Conservation (phyloP, 2,329 filamentous ascomycete species). For the Shiraia bambusicola region DNA sequence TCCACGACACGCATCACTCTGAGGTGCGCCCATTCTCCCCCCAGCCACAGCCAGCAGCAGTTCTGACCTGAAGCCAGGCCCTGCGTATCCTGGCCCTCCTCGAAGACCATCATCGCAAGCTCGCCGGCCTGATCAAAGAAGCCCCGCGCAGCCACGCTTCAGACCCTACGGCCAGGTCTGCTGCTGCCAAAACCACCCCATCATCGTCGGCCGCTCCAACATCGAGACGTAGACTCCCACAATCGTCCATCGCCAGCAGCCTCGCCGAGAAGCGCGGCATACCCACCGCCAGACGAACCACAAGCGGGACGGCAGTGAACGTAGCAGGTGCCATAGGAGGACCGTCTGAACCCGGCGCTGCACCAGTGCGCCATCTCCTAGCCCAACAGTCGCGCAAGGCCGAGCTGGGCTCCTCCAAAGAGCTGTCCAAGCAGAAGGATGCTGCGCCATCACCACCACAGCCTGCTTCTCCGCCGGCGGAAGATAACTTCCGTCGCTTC, state of each 20-base stretch:
- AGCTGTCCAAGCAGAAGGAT: slow-evolving; percentile 16
- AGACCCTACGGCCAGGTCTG: slow-evolving; percentile 12
- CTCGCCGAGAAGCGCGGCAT: slow-evolving; percentile 85
- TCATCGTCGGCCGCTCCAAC: slow-evolving; percentile 39
- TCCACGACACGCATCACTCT: slow-evolving; percentile 66
- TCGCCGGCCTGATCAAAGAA: slow-evolving; percentile 78
- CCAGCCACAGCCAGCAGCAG: neutral
- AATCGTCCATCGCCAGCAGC: slow-evolving; percentile 86
- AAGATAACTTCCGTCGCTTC: slow-evolving; percentile 86
- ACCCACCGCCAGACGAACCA: slow-evolving; percentile 56
- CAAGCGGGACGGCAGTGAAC: slow-evolving; percentile 71
- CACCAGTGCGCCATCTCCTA: slow-evolving; percentile 36
- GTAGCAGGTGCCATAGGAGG: slow-evolving; percentile 71
- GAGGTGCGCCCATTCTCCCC: slow-evolving; percentile 47
- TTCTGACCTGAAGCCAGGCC: slow-evolving; percentile 55
- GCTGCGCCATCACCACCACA: slow-evolving; percentile 4
- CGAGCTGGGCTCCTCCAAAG: slow-evolving; percentile 19
- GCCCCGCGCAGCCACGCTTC: slow-evolving; percentile 45
- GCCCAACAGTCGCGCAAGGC: slow-evolving; percentile 34
- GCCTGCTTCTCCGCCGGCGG: slow-evolving; percentile 43
- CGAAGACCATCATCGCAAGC: slow-evolving; percentile 80
- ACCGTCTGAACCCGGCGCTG: slow-evolving; percentile 31
- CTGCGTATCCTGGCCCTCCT: slow-evolving; percentile 81
- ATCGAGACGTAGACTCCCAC: slow-evolving; percentile 54
- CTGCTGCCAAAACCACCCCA: slow-evolving; percentile 20